Evolutionary conservation across 208 protist genomes (phyloP), one percentile per base, ranked within the genome.

Genomic region (Trypanosoma lewisi): DNA sequence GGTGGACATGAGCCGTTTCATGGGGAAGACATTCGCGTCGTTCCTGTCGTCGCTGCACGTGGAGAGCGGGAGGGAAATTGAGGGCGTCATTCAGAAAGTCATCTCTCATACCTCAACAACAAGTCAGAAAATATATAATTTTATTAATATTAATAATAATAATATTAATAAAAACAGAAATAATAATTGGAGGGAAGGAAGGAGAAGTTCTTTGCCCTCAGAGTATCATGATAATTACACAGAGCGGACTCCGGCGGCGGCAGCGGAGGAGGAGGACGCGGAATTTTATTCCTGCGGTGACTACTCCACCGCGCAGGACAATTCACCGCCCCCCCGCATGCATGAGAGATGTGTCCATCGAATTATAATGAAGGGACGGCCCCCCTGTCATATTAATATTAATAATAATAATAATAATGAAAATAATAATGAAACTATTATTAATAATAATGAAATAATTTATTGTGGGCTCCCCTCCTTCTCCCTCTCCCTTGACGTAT

Each of bases 1-100:
- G 31, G 73, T 78, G 19, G 63, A 65, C 7, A 58, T 71, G 0
- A 41, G 49, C 21, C 39, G 73, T 14, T 50, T 93, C 14, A 47
- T 72, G 28, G 59, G 66, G 23, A 73, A 77, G 7, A 73, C 57
- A 5, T 61, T 89, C 28, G 7, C 36, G 16, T 73, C 79, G 41
- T 44, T 83, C 25, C 63, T 89, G 17, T 37, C 21, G 49, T 82
- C 75, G 72, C 70, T 93, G 28, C 36, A 80, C 45, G 78, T 93
- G 50, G 70, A 73, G 23, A 57, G 60, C 23, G 12, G 33, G 8
- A n/a, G 6, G 12, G 63, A n/a, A 8, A 44, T 78, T 21, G 41
- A 65, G 17, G 51, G 37, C 17, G 30, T 55, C 11, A 47, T 70
- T 30, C 64, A 51, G 14, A 21, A 17, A n/a, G 33, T 61, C 19